Evolutionary conservation across 345 rosid species (phyloP).

Genomic region (Linum trigynum): DNA sequence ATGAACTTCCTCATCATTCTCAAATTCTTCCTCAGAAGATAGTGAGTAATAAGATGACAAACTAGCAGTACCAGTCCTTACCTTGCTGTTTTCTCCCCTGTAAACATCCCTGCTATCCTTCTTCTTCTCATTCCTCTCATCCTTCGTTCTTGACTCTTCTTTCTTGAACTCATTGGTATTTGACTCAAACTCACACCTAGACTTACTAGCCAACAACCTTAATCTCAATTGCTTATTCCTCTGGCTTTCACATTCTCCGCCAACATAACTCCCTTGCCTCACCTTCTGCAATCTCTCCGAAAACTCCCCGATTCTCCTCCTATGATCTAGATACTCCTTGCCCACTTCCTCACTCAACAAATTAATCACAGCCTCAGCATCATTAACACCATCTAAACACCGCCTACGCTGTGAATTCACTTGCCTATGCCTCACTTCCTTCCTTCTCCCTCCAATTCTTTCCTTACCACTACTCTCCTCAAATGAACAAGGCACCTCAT

Average conservation of each 20-base stretch:
- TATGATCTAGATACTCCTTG: conserved; percentile 27
- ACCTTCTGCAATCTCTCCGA: conserved; percentile 34
- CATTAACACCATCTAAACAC: conserved; percentile 34
- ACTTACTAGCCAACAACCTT: conserved; percentile 24
- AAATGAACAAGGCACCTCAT: conserved; percentile 36
- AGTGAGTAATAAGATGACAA: conserved; percentile 75
- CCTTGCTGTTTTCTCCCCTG: conserved; percentile 22
- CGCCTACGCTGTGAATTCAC: conserved; percentile 11
- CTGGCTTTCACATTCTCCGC: conserved; percentile 20
- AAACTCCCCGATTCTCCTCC: conserved; percentile 24
- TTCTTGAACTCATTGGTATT: conserved; percentile 17
- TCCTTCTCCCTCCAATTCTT: conserved; percentile 18
- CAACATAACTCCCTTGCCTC: conserved; percentile 25
- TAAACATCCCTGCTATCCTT: conserved; percentile 9
- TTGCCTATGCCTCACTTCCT: conserved; percentile 4
- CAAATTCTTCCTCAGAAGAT: conserved; percentile 50
- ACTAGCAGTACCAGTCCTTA: conserved; percentile 44
- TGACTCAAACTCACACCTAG: conserved; percentile 22
- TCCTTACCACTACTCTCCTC: conserved; percentile 15
- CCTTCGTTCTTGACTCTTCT: conserved; percentile 12
- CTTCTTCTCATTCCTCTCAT: conserved; percentile 17
- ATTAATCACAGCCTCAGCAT: conserved; percentile 62
- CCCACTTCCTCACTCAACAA: conserved; percentile 63
- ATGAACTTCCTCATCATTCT: conserved; percentile 43
- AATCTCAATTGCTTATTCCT: conserved; percentile 26